These are phyloP conservation scores for Nakazawaea siamensis DNA, from an alignment of 805 yeast species.

Conservation along the genomic window DNA sequence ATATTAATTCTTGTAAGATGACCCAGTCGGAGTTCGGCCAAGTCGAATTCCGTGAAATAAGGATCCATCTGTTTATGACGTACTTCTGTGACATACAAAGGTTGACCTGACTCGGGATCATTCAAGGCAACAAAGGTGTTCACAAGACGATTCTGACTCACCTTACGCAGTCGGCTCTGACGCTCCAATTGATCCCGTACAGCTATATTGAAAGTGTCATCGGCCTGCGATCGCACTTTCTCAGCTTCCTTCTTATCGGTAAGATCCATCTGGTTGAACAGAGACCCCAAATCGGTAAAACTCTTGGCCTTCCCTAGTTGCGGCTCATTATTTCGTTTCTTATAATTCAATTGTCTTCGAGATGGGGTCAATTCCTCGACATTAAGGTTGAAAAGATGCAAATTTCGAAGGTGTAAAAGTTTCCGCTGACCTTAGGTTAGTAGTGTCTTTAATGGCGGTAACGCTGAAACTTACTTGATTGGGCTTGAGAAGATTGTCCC, in stretches of 20 bases:
- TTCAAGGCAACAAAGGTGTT: slow-evolving; percentile 29
- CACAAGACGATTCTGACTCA: slow-evolving; percentile 20
- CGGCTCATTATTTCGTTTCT: neutral
- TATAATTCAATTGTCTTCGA: too few relatives aligned
- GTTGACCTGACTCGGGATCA: slow-evolving; percentile 15
- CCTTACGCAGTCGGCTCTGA: slow-evolving; percentile 21
- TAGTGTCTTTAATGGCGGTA: neutral
- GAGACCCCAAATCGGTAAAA: slow-evolving; percentile 4
- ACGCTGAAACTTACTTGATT: slow-evolving; percentile 5
- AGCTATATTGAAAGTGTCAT: slow-evolving; percentile 8
- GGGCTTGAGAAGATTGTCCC: slow-evolving; percentile 3
- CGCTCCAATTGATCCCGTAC: slow-evolving; percentile 16
- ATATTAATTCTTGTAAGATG: too few relatives aligned
- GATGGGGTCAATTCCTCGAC: too few relatives aligned
- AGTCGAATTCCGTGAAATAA: slow-evolving; percentile 20
- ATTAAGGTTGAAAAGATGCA: slow-evolving; percentile 6
- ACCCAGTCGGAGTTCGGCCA: slow-evolving; percentile 10
- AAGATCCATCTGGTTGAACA: neutral
- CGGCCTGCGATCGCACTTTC: slow-evolving; percentile 1
- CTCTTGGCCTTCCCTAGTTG: slow-evolving; percentile 4
- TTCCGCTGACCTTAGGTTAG: slow-evolving; percentile 2
- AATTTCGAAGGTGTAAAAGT: slow-evolving; percentile 5
- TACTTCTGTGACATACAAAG: slow-evolving; percentile 29
- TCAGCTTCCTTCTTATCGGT: neutral
- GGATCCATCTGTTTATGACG: slow-evolving; percentile 19